Evolutionary conservation across 306 rosid species (phyloP), one percentile per base, ranked within the genome.

Genomic region (Vigna mungo): DNA sequence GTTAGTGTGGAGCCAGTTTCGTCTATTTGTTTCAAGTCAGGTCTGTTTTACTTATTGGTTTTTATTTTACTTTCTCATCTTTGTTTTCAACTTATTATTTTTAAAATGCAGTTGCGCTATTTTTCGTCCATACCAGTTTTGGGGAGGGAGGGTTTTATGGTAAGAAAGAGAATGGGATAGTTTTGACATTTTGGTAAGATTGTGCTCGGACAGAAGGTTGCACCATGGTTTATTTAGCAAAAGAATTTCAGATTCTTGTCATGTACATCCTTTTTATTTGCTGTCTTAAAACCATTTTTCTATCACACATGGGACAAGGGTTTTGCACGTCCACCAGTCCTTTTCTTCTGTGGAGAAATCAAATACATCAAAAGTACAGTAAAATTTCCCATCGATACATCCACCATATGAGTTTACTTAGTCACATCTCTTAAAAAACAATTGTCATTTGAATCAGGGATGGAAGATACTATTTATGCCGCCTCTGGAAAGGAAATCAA

Each of bases 401-500:
- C 9, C 44, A 37, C 47, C 13, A 47, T 62, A 61, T 61, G 36
- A 39, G 36, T 68, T 41, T 78, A 25, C 68, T 63, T 41, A 41
- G 13, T 41, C 69, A 71, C 49, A 36, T 64, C 23, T 36, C 78
- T 47, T 71, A 62, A 44, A 6, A 56, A 72, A 80, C 64, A 54
- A 48, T 46, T 75, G 18, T 78, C 84, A 69, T 68, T 89, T 81
- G 85, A 76, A 30, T 82, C 88, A 92, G 98, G 91, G 76, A 92
- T 88, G 82, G 98, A 94, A 87, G 91, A 92, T 69, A 80, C 85
- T 36, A 65, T 94, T 5, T 92, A 87, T 74, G 89, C 87, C 66
- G 88, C 98, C 37, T 82, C 92, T 4, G 98, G 90, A 79, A 92
- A 87, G 81, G 93, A 94, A 86, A 90, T 94, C 74, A 92, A 88